Base-by-base conservation (phyloP, 768 basidiomycete species). In the Phanerochaete sordida region DNA sequence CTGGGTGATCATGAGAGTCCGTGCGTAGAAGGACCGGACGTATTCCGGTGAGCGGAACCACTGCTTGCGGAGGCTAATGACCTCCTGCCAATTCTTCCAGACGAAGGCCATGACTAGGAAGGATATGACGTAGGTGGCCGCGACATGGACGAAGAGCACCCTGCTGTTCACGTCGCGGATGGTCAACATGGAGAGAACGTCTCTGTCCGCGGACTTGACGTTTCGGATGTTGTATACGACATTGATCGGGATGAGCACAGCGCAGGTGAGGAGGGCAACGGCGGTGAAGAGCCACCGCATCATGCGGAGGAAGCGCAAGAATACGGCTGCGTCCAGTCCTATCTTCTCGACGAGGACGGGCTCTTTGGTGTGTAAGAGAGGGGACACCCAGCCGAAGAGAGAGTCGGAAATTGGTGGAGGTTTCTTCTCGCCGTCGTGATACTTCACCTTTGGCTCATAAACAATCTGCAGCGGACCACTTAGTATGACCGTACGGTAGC, bases 11-110 rank as follows among this genome's bases (percentile, higher is more conserved):
- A 92, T 85, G 56, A 99, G 82, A 0, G 96, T 98, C 37, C 97
- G 85, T 1, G 95, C 93, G 69, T 97, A 95, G 79, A 98, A 97
- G 1, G 90, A 90, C 62, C 88, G 81, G 53, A 88, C 80, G 74
- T 97, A 95, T 68, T 92, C 91, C 8, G 91, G 88, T 2, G 90
- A 92, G 62, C 90, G 86, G 79, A 95, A 98, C 91, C 93, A 99
- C 33, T 81, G 77, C 26, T 30, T 26, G 2, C 96, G 88, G 1
- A 99, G 84, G 45, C 74, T 76, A 54, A 98, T 77, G 82, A 98
- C 92, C 47, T 77, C 76, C 48, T 73, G 79, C 92, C 91, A 94
- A 71, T 96, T 85, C 30, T 77, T 65, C 74, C 87, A 87, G 50
- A 92, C 83, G 68, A 84, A 85, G 66, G 71, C 83, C 69, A 92